Evolutionary conservation across 2,329 filamentous ascomycete genomes (phyloP), one percentile per base, ranked within the genome.

Genomic region (Fusarium sp.): DNA sequence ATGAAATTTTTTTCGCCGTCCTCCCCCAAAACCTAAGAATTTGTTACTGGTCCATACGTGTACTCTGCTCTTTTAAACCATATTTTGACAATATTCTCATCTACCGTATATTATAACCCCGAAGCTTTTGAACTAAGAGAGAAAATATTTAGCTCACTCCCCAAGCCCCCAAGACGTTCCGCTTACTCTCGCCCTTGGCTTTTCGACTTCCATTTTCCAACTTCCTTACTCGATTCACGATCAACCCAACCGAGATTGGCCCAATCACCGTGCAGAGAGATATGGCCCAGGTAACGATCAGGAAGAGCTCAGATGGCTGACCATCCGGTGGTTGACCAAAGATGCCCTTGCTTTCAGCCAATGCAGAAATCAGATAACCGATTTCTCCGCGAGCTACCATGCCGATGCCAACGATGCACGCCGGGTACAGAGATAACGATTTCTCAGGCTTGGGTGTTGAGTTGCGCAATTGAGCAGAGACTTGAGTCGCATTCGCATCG

Each of bases 361-460:
- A 77, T 0, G 90, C 88, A 1, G 90, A 89, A 64, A 96, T 93
- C 43, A 95, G 77, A 65, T 94, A 94, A 0, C 92, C 92, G 34
- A 95, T 93, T 76, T 96, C 92, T 1, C 92, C 92, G n/a, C 92
- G 84, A 0, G 92, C 88, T 0, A 91, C 87, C 92, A 95, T 95
- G 4, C 82, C 85, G 18, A 86, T 82, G 1, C 90, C 90, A 0
- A 95, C 79, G 4, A 95, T 88, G 0, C 86, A 83, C 0, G 89
- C 85, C 1, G 92, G 91, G 65, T 93, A 91, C 1, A 92, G 79
- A 0, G 91, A 93, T 5, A 85, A 78, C 0, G 89, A 87, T 48
- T 86, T 88, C 1, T 80, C 73, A 7, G 80, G 74, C 3, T 51
- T 63, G 4, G 72, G 63, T 1, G 17, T 26, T 1, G 68, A 62